Evolutionary conservation across 2,329 filamentous ascomycete genomes (phyloP).

Genomic region (Curvularia lunata): DNA sequence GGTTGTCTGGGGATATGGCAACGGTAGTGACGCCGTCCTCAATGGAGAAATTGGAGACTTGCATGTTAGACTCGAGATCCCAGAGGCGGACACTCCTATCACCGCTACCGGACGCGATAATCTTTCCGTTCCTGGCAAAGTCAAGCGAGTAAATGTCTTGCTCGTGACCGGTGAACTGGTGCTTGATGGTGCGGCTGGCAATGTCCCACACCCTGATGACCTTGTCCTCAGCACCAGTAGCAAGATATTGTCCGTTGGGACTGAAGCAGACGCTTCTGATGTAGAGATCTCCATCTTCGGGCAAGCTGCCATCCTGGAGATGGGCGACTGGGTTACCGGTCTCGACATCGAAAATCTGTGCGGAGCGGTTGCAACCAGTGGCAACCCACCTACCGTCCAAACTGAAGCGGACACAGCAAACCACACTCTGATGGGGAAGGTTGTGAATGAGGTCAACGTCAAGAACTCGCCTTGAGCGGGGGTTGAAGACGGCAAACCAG

Average conservation of each 20-base stretch:
- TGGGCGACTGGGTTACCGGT: conserved; percentile 87
- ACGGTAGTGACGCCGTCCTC: conserved; percentile 98
- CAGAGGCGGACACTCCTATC: conserved; percentile 94
- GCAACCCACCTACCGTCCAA: conserved; percentile 94
- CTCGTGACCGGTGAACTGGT: conserved; percentile 95
- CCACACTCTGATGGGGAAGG: conserved; percentile 90
- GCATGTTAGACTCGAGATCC: conserved; percentile 86
- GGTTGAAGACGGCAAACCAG: conserved; percentile 98
- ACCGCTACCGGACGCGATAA: conserved; percentile 93
- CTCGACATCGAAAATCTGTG: conserved; percentile 96
- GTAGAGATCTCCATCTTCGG: conserved; percentile 90
- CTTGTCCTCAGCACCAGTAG: conserved; percentile 97
- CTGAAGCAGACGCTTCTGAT: conserved; percentile 99
- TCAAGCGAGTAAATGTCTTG: conserved; percentile 98
- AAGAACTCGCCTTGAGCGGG: conserved; percentile 82
- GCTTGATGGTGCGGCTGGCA: conserved; percentile 77
- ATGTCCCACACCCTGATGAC: conserved; percentile 99
- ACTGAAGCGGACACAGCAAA: conserved; percentile 97
- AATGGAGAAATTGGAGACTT: conserved; percentile 85
- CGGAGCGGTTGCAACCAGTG: conserved; percentile 96
- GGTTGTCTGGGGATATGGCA: conserved; percentile 93
- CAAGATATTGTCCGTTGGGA: conserved; percentile 90
- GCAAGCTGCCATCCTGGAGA: conserved; percentile 85
- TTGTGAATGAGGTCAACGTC: conserved; percentile 96
- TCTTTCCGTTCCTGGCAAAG: conserved; percentile 89